Conservation (phyloP, 805 yeast species). For the Barnettozyma pratensis region DNA sequence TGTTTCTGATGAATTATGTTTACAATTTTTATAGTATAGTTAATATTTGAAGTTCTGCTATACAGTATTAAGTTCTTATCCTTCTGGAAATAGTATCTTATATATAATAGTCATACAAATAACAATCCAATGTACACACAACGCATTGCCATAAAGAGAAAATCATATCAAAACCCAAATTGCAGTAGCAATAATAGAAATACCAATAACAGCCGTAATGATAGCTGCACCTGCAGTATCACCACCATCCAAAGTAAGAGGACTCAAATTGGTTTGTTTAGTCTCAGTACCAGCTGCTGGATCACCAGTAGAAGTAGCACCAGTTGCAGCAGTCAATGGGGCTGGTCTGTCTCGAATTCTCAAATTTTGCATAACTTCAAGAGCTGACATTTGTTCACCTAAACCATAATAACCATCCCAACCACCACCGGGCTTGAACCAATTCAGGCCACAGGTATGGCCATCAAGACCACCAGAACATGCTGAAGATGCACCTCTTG, state of each 20-base stretch:
- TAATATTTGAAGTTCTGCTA: too few species aligned
- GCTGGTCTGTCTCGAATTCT: conserved; percentile 34
- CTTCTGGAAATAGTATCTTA: too few species aligned
- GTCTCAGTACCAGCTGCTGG: conserved; percentile 56
- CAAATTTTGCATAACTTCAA: conserved; percentile 48
- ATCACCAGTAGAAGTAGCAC: conserved; percentile 64
- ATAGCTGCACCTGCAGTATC: conserved; percentile 66
- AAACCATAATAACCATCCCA: conserved; percentile 73
- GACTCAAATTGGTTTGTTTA: conserved; percentile 29
- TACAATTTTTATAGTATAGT: too few species aligned
- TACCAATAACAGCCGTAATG: conserved; percentile 49
- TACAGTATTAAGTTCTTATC: too few species aligned
- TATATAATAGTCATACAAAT: background rate
- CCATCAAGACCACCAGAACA: conserved; percentile 81
- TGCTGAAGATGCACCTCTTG: conserved; percentile 67
- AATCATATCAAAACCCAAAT: conserved; percentile 34
- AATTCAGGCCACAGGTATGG: conserved; percentile 75
- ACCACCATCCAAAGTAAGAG: conserved; percentile 33
- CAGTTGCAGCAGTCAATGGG: conserved; percentile 55
- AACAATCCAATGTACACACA: background rate
- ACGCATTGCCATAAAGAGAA: background rate
- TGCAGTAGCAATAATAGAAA: conserved; percentile 32
- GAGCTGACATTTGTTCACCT: conserved; percentile 80
- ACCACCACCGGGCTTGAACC: conserved; percentile 42
- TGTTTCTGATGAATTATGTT: conserved; percentile 20